phyloP scores from a whole-genome alignment of 1,139 yeast species.

The Meyerozyma guilliermondii region DNA sequence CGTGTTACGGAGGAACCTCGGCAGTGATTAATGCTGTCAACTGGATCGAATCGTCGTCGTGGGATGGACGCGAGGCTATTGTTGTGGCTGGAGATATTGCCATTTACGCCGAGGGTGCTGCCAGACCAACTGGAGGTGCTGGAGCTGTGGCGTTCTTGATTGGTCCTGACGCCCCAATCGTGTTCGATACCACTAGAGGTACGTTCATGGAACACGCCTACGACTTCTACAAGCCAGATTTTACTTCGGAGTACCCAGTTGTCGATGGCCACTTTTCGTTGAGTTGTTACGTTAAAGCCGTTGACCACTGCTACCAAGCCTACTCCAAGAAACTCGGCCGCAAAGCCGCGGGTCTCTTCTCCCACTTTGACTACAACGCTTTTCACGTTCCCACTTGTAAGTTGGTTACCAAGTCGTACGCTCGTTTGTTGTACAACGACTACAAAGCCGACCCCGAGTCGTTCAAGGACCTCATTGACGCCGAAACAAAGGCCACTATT shows the following conservation, averaged over 20 bases:
- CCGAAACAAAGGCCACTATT: slow-evolving; percentile 54
- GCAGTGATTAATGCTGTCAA: slow-evolving; percentile 90
- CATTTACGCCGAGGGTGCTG: slow-evolving; percentile 93
- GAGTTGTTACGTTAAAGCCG: slow-evolving; percentile 89
- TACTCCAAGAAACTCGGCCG: slow-evolving; percentile 72
- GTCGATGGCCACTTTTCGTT: slow-evolving; percentile 97
- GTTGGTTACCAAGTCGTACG: slow-evolving; percentile 88
- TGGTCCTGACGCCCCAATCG: slow-evolving; percentile 98
- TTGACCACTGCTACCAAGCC: slow-evolving; percentile 78
- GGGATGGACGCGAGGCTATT: slow-evolving; percentile 99
- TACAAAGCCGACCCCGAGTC: slow-evolving; percentile 61
- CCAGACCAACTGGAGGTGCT: slow-evolving; percentile 99
- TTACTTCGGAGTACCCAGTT: slow-evolving; percentile 92
- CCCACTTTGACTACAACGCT: slow-evolving; percentile 86
- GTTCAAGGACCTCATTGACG: slow-evolving; percentile 46
- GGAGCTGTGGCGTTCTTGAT: slow-evolving; percentile 93
- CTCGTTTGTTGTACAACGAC: slow-evolving; percentile 88
- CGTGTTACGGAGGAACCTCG: slow-evolving; percentile 98
- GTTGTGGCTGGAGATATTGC: slow-evolving; percentile 98
- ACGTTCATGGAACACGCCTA: slow-evolving; percentile 94
- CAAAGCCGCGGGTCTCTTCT: slow-evolving; percentile 57
- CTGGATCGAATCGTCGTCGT: slow-evolving; percentile 93
- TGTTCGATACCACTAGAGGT: slow-evolving; percentile 84
- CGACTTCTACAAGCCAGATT: slow-evolving; percentile 97
- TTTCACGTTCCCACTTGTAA: slow-evolving; percentile 99